Percentiles rank a stretch among this genome's conserved stretches.
Conservation (phyloP, 176 grass and related monocot genomes). For the Chloris gayana region DNA sequence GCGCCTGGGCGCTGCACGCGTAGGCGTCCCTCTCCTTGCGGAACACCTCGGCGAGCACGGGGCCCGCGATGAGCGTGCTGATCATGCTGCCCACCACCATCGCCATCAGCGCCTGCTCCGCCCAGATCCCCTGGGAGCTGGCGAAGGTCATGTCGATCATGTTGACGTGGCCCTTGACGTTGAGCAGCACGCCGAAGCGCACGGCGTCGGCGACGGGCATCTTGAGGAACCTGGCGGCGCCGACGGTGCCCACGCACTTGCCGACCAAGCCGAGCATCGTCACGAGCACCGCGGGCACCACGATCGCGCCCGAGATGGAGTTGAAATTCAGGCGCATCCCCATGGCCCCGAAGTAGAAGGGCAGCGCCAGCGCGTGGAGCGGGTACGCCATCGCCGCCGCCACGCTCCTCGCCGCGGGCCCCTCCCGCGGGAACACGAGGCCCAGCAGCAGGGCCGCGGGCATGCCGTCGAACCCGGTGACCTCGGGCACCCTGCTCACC, state of each 20-base stretch:
- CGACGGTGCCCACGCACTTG: slow-evolving; percentile 43
- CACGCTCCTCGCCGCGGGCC: slow-evolving; percentile 50
- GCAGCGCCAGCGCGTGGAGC: slow-evolving; percentile 43
- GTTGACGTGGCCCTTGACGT: slow-evolving; percentile 56
- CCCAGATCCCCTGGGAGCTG: slow-evolving; percentile 51
- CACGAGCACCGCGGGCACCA: slow-evolving; percentile 47
- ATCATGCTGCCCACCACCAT: slow-evolving; percentile 54
- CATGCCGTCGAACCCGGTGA: slow-evolving; percentile 41
- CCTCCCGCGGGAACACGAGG: slow-evolving; percentile 53
- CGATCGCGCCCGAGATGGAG: slow-evolving; percentile 44
- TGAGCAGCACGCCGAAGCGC: slow-evolving; percentile 47
- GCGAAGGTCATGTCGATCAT: slow-evolving; percentile 57
- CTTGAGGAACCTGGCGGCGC: slow-evolving; percentile 33
- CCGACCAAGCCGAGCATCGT: slow-evolving; percentile 46
- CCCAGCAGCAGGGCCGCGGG: slow-evolving; percentile 44
- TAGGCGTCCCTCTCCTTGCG: slow-evolving; percentile 46
- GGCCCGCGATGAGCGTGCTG: slow-evolving; percentile 47
- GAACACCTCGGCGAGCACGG: slow-evolving; percentile 39
- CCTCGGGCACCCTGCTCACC: slow-evolving; percentile 24
- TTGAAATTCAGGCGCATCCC: slow-evolving; percentile 52
- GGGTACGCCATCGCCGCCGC: slow-evolving; percentile 36
- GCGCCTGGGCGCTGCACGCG: slow-evolving; percentile 19
- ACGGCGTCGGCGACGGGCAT: slow-evolving; percentile 39
- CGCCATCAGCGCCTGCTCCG: slow-evolving; percentile 53
- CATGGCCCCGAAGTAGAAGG: slow-evolving; percentile 56